phyloP scores from a whole-genome alignment of 305 asterid species.

The Fraxinus greggii region DNA sequence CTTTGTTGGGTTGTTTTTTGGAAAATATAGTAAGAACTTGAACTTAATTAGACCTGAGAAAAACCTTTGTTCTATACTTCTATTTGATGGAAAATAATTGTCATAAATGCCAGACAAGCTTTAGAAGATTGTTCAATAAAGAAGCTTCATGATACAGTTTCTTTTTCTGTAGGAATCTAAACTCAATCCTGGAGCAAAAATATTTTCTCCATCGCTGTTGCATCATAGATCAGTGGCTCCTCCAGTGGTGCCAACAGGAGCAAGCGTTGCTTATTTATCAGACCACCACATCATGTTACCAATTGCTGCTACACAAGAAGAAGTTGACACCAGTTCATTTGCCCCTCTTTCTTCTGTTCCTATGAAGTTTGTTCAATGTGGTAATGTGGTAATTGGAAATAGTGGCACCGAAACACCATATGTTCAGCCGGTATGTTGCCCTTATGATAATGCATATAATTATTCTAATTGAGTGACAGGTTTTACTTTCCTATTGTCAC shows the following conservation, averaged over 20 bases:
- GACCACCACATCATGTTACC: slow-evolving; percentile 41
- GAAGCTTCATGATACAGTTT: slow-evolving; percentile 14
- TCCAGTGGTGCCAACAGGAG: slow-evolving; percentile 47
- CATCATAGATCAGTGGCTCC: slow-evolving; percentile 46
- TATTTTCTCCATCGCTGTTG: not conserved
- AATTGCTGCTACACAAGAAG: slow-evolving; percentile 45
- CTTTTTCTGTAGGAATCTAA: slow-evolving; percentile 41
- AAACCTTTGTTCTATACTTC: not conserved
- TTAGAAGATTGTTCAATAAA: slow-evolving; percentile 8
- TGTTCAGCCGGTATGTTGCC: slow-evolving; percentile 58
- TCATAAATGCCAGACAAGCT: not conserved
- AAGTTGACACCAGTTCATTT: slow-evolving; percentile 43
- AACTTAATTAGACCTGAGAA: slow-evolving; percentile 2
- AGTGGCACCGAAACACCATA: slow-evolving; percentile 48
- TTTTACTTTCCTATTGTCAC: not conserved
- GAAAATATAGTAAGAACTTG: not conserved
- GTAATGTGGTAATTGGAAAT: slow-evolving; percentile 39
- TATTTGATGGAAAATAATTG: slow-evolving; percentile 6
- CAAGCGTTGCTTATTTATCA: slow-evolving; percentile 41
- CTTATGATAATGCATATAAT: not conserved
- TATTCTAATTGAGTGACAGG: not conserved
- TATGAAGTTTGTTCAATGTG: slow-evolving; percentile 49
- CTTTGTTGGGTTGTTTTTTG: not conserved
- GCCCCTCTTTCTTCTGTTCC: slow-evolving; percentile 47
- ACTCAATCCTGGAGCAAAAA: slow-evolving; percentile 56